Evolutionary conservation across 345 rosid species (phyloP), one percentile per base, ranked within the genome.

Genomic region (Jatropha curcas): DNA sequence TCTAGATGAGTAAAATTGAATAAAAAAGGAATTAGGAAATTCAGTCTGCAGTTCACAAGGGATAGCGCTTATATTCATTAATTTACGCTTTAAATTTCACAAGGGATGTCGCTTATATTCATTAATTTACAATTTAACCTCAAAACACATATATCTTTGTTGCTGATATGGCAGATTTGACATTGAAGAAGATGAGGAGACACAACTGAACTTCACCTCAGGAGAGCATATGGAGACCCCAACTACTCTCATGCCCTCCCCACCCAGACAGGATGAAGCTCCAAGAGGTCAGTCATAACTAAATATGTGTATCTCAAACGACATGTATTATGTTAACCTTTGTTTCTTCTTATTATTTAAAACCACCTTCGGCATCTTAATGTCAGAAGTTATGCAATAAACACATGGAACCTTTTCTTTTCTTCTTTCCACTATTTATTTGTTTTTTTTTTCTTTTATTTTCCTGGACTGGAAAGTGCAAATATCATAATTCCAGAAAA

Each of bases 151-250:
- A 51, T 25, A 35, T 46, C 53, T 51, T 50, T 34, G 27, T 63
- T 48, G 67, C 69, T 79, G 84, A 59, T 61, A 41, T 27, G 39
- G 75, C 87, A 91, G 97, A 82, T 91, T 93, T 76, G 98, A 93
- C 78, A 82, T 83, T 64, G 89, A 86, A 76, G 93, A 84, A 60
- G 91, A 86, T 56, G 91, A 80, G 33, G 92, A 89, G 56, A 87
- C 89, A 57, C 89, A 86, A 65, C 37, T 65, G 71, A 84, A 87
- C 80, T 82, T 87, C 68, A 75, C 79, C 76, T 62, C 85, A 28
- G 87, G 71, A 74, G 94, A 83, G 45, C 84, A 81, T 24, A 68
- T 80, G 60, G 85, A 83, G 24, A 78, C 84, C 64, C 89, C 92
- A 73, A 48, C 80, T 59, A 81, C 80, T 43, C 71, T 79, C 45